Evolutionary conservation across 352 stramenopile genomes (phyloP).

Genomic region (Globisporangium carolinianum): DNA sequence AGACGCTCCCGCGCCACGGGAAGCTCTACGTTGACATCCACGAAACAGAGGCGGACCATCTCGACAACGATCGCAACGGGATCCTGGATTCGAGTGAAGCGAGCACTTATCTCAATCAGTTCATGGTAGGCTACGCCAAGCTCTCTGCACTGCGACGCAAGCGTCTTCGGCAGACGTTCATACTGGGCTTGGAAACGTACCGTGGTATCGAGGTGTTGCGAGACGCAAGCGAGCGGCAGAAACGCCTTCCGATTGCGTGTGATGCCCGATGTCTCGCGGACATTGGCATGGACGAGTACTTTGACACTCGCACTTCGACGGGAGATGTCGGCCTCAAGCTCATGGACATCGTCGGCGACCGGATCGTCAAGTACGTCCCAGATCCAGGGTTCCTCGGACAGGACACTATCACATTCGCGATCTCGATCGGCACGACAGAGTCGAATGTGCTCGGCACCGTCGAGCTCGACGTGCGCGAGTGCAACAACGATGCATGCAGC

Average conservation of each 20-base stretch:
- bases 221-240: constrained; percentile 45
- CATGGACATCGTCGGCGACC: constrained; percentile 30
- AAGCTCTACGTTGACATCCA: constrained; percentile 46
- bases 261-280: constrained; percentile 34
- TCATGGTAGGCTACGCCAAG: constrained; percentile 38
- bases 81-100: constrained; percentile 55
- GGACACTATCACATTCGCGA: constrained; percentile 56
- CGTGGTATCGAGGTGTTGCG: constrained; percentile 41
- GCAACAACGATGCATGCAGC: constrained; percentile 32
- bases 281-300: constrained; percentile 51
- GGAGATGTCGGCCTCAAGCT: constrained; percentile 46
- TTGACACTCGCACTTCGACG: constrained; percentile 26
- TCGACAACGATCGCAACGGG: constrained; percentile 54
- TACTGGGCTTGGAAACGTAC: constrained; percentile 33
- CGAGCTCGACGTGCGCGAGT: constrained; percentile 44
- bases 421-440: constrained; percentile 34
- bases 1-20: constrained; percentile 65
- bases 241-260: constrained; percentile 48
- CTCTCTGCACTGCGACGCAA: constrained; percentile 29
- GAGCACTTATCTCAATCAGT: constrained; percentile 37
- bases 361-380: constrained; percentile 54
- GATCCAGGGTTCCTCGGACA: constrained; percentile 35
- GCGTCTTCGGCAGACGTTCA: constrained; percentile 38
- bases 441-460: constrained; percentile 46
- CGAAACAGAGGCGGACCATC: constrained; percentile 51